Percentiles rank a stretch among this genome's conserved stretches.
These are phyloP conservation scores for Aspergillus fumigatus DNA, from an alignment of 2,329 filamentous ascomycete species.

Conservation along the genomic window DNA sequence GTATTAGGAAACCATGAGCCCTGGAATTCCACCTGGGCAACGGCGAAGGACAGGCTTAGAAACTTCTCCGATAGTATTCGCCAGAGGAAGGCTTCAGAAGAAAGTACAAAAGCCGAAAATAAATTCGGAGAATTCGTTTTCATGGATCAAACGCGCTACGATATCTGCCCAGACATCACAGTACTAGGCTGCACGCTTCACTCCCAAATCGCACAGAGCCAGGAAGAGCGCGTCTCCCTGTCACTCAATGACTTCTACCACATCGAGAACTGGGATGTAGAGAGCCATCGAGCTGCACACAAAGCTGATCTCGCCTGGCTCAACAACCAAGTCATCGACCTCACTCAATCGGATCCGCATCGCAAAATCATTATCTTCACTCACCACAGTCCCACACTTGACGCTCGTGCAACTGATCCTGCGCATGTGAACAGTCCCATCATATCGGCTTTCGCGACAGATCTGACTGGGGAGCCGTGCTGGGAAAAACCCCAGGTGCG, in stretches of 20 bases:
- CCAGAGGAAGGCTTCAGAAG: slow-evolving; percentile 5
- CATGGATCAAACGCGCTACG: slow-evolving; percentile 37
- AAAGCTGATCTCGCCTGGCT: slow-evolving; percentile 35
- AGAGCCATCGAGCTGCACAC: slow-evolving; percentile 28
- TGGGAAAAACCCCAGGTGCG: slow-evolving; percentile 36
- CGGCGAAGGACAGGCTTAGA: slow-evolving; percentile 17
- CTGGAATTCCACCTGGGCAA: slow-evolving; percentile 35
- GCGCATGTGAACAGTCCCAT: slow-evolving; percentile 29
- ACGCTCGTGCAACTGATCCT: slow-evolving; percentile 26
- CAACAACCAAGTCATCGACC: slow-evolving; percentile 32
- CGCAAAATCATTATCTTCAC: slow-evolving; percentile 37
- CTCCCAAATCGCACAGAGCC: slow-evolving; percentile 42
- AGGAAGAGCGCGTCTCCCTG: slow-evolving; percentile 36
- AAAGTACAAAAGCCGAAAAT: slow-evolving; percentile 2
- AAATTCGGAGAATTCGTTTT: slow-evolving; percentile 36
- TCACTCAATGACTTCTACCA: slow-evolving; percentile 51
- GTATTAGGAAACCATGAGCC: slow-evolving; percentile 57
- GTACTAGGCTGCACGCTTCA: slow-evolving; percentile 50
- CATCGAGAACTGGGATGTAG: slow-evolving; percentile 36
- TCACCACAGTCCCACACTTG: slow-evolving; percentile 34
- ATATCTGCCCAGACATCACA: slow-evolving; percentile 33
- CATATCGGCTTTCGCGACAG: slow-evolving; percentile 40
- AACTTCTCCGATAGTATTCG: slow-evolving; percentile 22
- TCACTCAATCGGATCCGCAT: slow-evolving; percentile 26
- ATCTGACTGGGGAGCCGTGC: slow-evolving; percentile 36